A percentile compares a stretch with the other conserved stretches of the same genome.
These are phyloP conservation scores for Onygenales sp. DNA, from an alignment of 2,329 filamentous ascomycete genomes.

Conservation along the genomic window DNA sequence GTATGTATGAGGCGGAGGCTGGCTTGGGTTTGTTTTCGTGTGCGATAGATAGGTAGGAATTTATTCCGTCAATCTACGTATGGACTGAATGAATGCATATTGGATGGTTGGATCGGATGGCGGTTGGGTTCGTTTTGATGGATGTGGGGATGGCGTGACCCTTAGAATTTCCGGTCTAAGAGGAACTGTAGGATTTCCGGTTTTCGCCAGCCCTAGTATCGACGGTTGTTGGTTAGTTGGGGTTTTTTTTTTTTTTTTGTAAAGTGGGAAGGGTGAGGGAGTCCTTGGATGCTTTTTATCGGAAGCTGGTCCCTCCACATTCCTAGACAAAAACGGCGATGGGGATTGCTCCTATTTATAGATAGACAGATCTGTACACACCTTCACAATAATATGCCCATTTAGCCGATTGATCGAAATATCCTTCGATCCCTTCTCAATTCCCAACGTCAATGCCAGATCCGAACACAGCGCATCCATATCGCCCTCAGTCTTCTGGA, in stretches of 20 bases:
- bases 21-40: no score
- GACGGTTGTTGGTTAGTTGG: neutral
- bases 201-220: slow-evolving; percentile 40
- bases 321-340: neutral
- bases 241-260: neutral
- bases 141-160: neutral
- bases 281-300: no score
- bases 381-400: slow-evolving; percentile 66
- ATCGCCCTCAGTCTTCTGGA: slow-evolving; percentile 76
- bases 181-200: slow-evolving; percentile 41
- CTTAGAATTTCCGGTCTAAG: slow-evolving; percentile 35
- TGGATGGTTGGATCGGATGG: no score
- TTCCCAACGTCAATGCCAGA: slow-evolving; percentile 48
- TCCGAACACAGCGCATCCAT: slow-evolving; percentile 53
- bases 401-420: slow-evolving; percentile 52
- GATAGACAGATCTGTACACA: slow-evolving; percentile 26
- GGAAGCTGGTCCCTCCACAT: neutral
- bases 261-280: no score
- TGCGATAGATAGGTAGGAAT: no score
- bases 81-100: no score
- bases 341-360: neutral
- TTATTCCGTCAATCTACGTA: no score
- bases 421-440: slow-evolving; percentile 37
- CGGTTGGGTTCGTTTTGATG: neutral
- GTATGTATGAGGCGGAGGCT: no score